Conservation (phyloP, 2,329 filamentous ascomycete species). For the Monosporascus sp. region DNA sequence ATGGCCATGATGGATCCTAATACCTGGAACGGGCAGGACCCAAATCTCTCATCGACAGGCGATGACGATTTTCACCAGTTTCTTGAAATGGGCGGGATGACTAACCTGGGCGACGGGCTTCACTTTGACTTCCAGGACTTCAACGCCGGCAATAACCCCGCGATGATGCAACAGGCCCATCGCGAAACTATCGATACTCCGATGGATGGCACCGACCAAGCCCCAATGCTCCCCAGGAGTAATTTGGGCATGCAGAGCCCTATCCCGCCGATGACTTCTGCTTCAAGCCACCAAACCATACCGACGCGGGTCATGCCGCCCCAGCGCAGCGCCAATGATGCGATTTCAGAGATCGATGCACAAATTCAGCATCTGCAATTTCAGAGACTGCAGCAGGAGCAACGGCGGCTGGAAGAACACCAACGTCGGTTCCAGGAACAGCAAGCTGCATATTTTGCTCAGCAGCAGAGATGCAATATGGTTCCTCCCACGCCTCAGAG, state of each 20-base stretch:
- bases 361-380: slow-evolving; percentile 63
- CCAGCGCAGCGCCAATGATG: slow-evolving; percentile 42
- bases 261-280: slow-evolving; percentile 44
- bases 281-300: slow-evolving; percentile 40
- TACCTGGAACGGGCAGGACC: slow-evolving; percentile 53
- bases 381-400: slow-evolving; percentile 57
- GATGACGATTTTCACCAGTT: slow-evolving; percentile 63
- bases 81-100: slow-evolving; percentile 55
- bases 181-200: slow-evolving; percentile 43
- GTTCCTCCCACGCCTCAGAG: slow-evolving; percentile 79
- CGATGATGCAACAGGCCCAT: slow-evolving; percentile 34
- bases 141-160: slow-evolving; percentile 31
- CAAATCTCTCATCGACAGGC: slow-evolving; percentile 42
- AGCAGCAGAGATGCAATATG: slow-evolving; percentile 48
- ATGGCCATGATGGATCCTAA: slow-evolving; percentile 48
- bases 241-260: slow-evolving; percentile 39
- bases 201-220: slow-evolving; percentile 41
- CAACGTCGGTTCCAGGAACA: slow-evolving; percentile 38
- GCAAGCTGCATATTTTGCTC: slow-evolving; percentile 46
- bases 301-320: slow-evolving; percentile 40
- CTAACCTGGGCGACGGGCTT: slow-evolving; percentile 46
- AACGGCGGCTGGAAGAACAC: slow-evolving; percentile 53
- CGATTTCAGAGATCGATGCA: slow-evolving; percentile 56
- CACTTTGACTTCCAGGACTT: slow-evolving; percentile 58
- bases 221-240: slow-evolving; percentile 31